Conservation (phyloP, 2,329 filamentous ascomycete species). For the Madurella fahalii region DNA sequence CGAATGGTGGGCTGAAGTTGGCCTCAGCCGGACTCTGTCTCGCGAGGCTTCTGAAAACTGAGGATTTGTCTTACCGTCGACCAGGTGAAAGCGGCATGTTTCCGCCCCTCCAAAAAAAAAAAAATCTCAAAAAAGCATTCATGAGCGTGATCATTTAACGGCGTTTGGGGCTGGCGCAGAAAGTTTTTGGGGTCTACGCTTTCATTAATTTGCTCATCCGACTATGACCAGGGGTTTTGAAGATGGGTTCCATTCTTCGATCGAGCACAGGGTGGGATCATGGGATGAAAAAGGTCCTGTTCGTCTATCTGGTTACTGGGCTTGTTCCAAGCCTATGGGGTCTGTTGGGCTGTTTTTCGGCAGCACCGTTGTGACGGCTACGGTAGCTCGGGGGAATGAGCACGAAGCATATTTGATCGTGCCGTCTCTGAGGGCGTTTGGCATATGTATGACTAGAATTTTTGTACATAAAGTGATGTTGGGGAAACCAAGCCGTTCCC, state of each 20-base stretch:
- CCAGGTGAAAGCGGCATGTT: neutral
- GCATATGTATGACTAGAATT: neutral
- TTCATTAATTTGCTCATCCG: no score
- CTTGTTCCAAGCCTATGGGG: no score
- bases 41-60: conserved; percentile 33
- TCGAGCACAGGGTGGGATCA: no score
- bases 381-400: neutral
- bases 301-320: no score
- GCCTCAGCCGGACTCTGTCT: conserved; percentile 57
- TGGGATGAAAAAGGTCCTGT: no score
- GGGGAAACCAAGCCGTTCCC: neutral
- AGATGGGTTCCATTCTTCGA: no score
- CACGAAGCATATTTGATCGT: neutral
- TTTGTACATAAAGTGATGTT: neutral
- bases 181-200: no score
- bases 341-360: no score
- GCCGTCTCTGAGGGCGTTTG: neutral
- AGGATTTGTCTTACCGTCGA: neutral
- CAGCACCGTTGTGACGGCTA: neutral
- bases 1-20: conserved; percentile 73
- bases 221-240: no score
- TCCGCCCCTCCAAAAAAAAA: no score
- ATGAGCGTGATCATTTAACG: neutral
- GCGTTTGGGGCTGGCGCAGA: neutral
- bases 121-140: neutral